Conservation (phyloP, 2,329 filamentous ascomycete genomes). For the Calonectria crousiana region DNA sequence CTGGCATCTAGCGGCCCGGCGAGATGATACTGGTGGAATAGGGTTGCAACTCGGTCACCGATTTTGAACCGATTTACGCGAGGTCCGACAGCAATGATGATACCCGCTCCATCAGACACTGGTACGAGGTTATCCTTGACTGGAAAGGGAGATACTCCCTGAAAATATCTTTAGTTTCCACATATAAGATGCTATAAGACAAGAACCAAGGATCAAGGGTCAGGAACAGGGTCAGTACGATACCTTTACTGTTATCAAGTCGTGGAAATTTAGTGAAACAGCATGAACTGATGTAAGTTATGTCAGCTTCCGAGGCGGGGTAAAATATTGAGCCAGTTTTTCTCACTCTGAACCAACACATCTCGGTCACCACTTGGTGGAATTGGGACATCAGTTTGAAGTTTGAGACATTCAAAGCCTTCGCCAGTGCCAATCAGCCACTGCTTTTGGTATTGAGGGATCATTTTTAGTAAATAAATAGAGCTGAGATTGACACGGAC, state of each 20-base stretch:
- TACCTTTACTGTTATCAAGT: conserved; percentile 5
- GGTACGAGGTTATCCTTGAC: not conserved
- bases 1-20: not conserved
- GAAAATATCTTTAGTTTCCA: not conserved
- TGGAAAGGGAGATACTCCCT: conserved; percentile 18
- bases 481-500: not conserved
- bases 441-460: not conserved
- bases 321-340: not conserved
- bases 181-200: not conserved
- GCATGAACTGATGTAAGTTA: conserved; percentile 5
- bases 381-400: not conserved
- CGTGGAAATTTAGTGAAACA: conserved; percentile 26
- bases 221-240: not conserved
- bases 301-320: not conserved
- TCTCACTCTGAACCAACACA: not conserved
- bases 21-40: not conserved
- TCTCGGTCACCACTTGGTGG: not conserved
- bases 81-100: not conserved
- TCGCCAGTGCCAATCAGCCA: not conserved
- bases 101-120: conserved; percentile 12
- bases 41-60: not conserved
- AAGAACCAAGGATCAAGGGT: not conserved
- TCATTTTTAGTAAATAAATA: not conserved
- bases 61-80: not conserved
- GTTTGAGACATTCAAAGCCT: not conserved